phyloP scores from a whole-genome alignment of 2,329 filamentous ascomycete genomes.

The Penicillium sp. region DNA sequence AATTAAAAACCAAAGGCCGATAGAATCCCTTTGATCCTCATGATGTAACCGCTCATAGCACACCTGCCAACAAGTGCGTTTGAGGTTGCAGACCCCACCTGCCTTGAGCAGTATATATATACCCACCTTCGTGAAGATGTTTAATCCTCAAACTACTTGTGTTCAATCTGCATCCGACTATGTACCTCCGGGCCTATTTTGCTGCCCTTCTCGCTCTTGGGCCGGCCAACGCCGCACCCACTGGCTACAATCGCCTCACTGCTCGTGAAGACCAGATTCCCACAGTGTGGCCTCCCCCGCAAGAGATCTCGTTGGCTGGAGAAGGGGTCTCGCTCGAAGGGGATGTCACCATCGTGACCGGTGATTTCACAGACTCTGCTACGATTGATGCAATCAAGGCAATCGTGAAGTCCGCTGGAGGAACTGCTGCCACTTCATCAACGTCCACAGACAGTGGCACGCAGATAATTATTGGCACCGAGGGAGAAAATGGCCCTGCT shows the following conservation, averaged over 20 bases:
- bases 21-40: background rate
- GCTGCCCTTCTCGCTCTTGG: background rate
- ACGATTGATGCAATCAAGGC: background rate
- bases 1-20: background rate
- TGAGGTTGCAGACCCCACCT: background rate
- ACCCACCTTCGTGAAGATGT: background rate
- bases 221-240: background rate
- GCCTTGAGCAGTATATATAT: background rate
- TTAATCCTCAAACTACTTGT: background rate
- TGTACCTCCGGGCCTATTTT: background rate
- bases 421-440: background rate
- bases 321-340: background rate
- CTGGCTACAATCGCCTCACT: background rate
- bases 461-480: background rate
- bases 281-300: background rate
- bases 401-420: background rate
- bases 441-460: background rate
- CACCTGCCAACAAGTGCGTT: background rate
- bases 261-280: background rate
- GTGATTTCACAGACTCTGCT: background rate
- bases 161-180: background rate
- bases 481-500: background rate
- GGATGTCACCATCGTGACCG: background rate
- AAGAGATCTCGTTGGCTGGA: background rate
- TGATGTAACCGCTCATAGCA: background rate